phyloP scores from a whole-genome alignment of 257 asterid species.

The Mitragyna speciosa region DNA sequence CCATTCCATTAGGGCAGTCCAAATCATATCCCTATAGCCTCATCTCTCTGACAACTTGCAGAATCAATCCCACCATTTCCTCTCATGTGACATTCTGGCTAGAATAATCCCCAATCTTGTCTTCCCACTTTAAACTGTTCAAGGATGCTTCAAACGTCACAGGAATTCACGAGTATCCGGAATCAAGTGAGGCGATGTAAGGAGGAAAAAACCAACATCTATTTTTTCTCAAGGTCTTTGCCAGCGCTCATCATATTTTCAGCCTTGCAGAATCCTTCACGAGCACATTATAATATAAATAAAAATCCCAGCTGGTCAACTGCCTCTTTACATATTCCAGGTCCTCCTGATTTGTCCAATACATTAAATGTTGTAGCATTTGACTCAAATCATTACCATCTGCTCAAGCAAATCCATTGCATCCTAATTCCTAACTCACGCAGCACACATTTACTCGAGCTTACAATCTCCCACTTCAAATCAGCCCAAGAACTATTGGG shows the following conservation, averaged over 20 bases:
- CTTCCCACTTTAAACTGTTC: no score
- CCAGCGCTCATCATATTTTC: slow-evolving; percentile 37
- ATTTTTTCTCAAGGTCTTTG: not conserved
- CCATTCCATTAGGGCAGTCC: not conserved
- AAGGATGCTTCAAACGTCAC: no score
- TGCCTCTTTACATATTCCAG: slow-evolving; percentile 64
- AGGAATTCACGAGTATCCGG: not conserved
- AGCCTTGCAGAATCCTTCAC: slow-evolving; percentile 66
- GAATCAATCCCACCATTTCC: not conserved
- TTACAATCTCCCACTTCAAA: no score
- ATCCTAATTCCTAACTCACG: not conserved
- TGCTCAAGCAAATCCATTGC: not conserved
- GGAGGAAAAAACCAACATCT: not conserved
- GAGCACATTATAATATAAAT: slow-evolving; percentile 53
- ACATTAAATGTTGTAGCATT: slow-evolving; percentile 39
- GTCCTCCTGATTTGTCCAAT: slow-evolving; percentile 43
- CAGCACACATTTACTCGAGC: not conserved
- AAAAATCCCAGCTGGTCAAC: slow-evolving; percentile 53
- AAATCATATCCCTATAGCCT: not conserved
- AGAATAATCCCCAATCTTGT: no score
- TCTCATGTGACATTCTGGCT: no score
- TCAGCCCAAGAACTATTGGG: no score
- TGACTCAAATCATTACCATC: slow-evolving; percentile 31
- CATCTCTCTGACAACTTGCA: not conserved
- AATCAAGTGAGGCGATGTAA: not conserved